Conservation (phyloP, 2,329 filamentous ascomycete genomes). For the Alternaria metachromatica region DNA sequence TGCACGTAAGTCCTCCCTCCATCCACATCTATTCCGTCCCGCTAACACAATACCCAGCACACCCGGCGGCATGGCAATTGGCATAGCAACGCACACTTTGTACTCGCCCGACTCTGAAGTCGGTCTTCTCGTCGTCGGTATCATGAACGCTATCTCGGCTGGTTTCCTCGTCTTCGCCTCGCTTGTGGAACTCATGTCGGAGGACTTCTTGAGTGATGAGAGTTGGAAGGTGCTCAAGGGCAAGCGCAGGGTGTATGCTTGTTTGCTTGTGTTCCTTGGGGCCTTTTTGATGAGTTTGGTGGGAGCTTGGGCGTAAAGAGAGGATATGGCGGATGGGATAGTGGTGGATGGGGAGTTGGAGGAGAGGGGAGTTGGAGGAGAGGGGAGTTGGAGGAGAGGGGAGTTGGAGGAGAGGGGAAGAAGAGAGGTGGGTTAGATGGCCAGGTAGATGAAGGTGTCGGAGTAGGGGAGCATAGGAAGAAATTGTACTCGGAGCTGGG, state of each 20-base stretch:
- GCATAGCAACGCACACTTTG: constrained; percentile 75
- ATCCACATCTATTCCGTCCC: background rate
- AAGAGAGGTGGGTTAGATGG: background rate
- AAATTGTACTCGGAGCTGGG: background rate
- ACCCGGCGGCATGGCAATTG: constrained; percentile 83
- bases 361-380: too few relatives aligned
- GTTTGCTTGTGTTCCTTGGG: constrained; percentile 67
- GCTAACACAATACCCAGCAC: constrained; percentile 53
- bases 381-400: background rate
- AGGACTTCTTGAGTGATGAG: constrained; percentile 81
- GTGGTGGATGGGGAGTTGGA: background rate
- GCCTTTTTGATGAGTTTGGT: constrained; percentile 74
- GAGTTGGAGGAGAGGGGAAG: background rate
- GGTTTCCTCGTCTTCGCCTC: constrained; percentile 83
- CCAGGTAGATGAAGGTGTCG: background rate
- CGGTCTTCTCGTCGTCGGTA: constrained; percentile 80
- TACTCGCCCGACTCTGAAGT: constrained; percentile 80
- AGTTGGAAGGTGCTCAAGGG: constrained; percentile 73
- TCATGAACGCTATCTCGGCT: constrained; percentile 86
- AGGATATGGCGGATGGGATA: background rate
- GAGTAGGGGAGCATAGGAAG: background rate
- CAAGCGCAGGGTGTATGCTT: constrained; percentile 67
- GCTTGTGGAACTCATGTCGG: constrained; percentile 81
- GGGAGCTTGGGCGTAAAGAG: constrained; percentile 69
- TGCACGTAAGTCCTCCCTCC: constrained; percentile 42